Percentiles rank a stretch among this genome's conserved stretches.
These are phyloP conservation scores for Pythium folliculosum DNA, from an alignment of 352 stramenopile genomes.

Conservation along the genomic window DNA sequence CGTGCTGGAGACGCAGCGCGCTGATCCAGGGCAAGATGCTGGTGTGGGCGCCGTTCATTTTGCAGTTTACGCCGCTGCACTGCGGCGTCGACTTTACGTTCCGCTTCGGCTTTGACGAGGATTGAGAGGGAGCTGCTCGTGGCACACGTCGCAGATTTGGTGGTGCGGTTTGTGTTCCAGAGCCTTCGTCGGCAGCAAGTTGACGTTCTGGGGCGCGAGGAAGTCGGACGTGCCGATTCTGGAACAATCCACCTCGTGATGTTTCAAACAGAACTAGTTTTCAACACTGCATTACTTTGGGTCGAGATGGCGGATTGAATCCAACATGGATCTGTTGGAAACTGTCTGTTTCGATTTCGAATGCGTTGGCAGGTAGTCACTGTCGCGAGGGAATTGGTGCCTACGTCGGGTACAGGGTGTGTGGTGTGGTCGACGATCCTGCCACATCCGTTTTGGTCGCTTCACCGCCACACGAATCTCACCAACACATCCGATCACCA, in stretches of 20 bases:
- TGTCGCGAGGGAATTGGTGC: constrained; percentile 2
- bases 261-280: constrained; percentile 18
- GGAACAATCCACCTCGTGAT: constrained; percentile 27
- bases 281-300: not conserved
- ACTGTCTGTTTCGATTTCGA: constrained; percentile 20
- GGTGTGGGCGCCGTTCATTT: constrained; percentile 18
- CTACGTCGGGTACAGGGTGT: not conserved
- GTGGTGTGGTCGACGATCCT: constrained; percentile 12
- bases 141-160: constrained; percentile 12
- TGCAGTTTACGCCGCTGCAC: constrained; percentile 18
- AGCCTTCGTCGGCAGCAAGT: constrained; percentile 7
- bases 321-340: constrained; percentile 11
- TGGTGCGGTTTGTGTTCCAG: not conserved
- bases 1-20: constrained; percentile 18
- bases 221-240: constrained; percentile 13
- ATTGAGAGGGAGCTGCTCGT: not conserved
- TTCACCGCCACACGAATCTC: constrained; percentile 27
- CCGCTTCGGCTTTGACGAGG: constrained; percentile 3
- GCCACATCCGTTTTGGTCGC: constrained; percentile 28
- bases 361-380: constrained; percentile 9
- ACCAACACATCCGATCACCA: constrained; percentile 14
- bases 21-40: constrained; percentile 22
- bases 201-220: not conserved
- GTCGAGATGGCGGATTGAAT: too few species aligned
- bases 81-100: constrained; percentile 17